Conservation (phyloP, 495 filamentous ascomycete species). For the Lichenothelia convexa region DNA sequence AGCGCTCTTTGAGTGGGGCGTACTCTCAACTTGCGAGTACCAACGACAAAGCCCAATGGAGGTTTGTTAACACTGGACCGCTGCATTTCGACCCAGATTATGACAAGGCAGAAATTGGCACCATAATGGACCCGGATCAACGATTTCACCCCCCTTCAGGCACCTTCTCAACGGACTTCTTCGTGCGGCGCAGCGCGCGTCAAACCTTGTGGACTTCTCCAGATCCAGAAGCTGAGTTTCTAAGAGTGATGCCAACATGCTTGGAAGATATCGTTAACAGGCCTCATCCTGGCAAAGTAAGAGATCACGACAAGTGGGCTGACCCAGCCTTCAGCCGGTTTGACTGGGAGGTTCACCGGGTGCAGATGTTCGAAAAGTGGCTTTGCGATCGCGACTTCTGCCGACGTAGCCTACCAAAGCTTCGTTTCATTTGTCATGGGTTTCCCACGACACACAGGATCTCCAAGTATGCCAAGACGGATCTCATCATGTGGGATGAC, state of each 20-base stretch:
- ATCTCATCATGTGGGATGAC: too few relatives aligned
- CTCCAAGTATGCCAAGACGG: too few relatives aligned
- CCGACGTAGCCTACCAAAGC: neutral
- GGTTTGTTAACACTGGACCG: too few relatives aligned
- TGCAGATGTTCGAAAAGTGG: conserved; percentile 1
- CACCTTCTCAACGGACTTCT: conserved; percentile 24
- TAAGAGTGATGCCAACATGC: conserved; percentile 1
- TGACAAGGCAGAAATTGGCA: neutral
- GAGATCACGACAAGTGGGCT: neutral
- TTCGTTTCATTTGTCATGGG: conserved; percentile 10
- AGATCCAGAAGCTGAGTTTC: conserved; percentile 1
- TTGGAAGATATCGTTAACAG: conserved; percentile 3
- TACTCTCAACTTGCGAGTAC: too few relatives aligned
- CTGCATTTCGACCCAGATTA: too few relatives aligned
- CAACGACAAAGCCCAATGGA: too few relatives aligned
- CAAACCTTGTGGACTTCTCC: neutral
- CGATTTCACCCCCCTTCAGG: conserved; percentile 24
- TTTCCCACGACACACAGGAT: too few relatives aligned
- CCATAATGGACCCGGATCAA: conserved; percentile 29
- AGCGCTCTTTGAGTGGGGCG: too few relatives aligned
- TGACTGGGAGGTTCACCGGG: neutral
- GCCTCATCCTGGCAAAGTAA: neutral
- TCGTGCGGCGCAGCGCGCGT: conserved; percentile 1
- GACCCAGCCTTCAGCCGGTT: neutral
- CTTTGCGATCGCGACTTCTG: neutral